Base-by-base conservation (phyloP, 345 rosid species). In the Psidium friedrichsthalianum region DNA sequence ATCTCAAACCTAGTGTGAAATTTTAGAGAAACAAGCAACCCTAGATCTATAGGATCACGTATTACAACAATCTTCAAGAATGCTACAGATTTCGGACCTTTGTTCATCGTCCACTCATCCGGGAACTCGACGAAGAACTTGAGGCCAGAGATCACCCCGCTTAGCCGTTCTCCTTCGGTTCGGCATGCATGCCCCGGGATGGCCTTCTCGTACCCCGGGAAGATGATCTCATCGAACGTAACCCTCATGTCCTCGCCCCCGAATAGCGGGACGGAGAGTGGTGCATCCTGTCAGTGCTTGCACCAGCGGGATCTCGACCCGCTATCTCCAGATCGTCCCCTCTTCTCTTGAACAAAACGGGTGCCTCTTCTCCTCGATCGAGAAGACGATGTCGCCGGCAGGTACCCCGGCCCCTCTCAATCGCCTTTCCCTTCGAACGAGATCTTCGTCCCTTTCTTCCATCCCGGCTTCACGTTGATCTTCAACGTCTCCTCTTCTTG, bases 371-470 rank as follows among this genome's bases (percentile, higher is more conserved):
- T 97, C 98, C 36, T 92, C 95, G 27, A 97, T 90, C 51, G 87
- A 81, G 80, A 95, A 93, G 6, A 91, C 86, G 3, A 95, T 88
- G 82, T 95, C 98, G 9, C 94, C 0, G 96, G 95, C 3, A 91
- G 92, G 83, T 93, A 93, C 1, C 98, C 98, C 0, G 95, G 98
- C 87, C 89, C 92, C 87, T 95, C 94, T n/a, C n/a, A n/a, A n/a
- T 93, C 93, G 1, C 98, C 99, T 84, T 92, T 95, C 52, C 98
- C 98, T 85, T 95, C 98, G 29, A 97, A 95, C 85, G 92, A 93
- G 51, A 97, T 94, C 90, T 90, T 93, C 0, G 97, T 97, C 84
- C 99, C 99, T 89, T 90, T 93, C 88, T 74, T 95, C 99, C 99
- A 97, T 88, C 99, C 99, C 29, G 98, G 97, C 81, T 94, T 90